Conservation (phyloP, 1,139 yeast species). For the Debaryomyces robertsiae region DNA sequence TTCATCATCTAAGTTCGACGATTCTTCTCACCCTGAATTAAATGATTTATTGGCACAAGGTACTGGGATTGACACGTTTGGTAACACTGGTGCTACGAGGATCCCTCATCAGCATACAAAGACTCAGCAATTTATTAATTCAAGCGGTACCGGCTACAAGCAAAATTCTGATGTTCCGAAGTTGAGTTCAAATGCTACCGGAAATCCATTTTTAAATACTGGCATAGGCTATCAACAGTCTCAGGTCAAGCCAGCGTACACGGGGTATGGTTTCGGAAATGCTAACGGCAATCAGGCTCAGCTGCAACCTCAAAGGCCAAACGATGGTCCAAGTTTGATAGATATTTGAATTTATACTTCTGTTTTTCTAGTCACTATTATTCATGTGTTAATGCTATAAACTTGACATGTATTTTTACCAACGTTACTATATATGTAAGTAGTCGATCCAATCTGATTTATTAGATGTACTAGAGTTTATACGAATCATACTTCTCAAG, state of each 20-base stretch:
- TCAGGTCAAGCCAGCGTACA: conserved; percentile 52
- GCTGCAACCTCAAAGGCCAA: conserved; percentile 32
- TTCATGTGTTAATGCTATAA: conserved; percentile 2
- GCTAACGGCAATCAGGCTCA: conserved; percentile 41
- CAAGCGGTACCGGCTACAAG: conserved; percentile 83
- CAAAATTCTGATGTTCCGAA: conserved; percentile 46
- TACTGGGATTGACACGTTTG: conserved; percentile 93
- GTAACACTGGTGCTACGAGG: conserved; percentile 87
- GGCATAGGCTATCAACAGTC: conserved; percentile 75
- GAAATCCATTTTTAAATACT: conserved; percentile 74
- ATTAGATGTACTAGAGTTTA: conserved; percentile 17
- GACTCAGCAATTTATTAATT: conserved; percentile 77
- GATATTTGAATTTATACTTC: conserved; percentile 32
- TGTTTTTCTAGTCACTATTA: not conserved
- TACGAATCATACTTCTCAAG: conserved; percentile 30
- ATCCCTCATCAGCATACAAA: conserved; percentile 93
- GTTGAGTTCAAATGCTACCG: conserved; percentile 47
- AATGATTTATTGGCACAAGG: conserved; percentile 82
- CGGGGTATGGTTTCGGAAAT: conserved; percentile 95
- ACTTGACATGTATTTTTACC: conserved; percentile 2
- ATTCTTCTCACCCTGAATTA: conserved; percentile 63
- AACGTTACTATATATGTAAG: conserved; percentile 6
- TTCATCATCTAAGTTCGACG: conserved; percentile 47
- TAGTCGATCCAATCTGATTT: conserved; percentile 6
- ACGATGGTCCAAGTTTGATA: conserved; percentile 51